Evolutionary conservation across 2,329 filamentous ascomycete genomes (phyloP).

Genomic region (Botrytis squamosa): DNA sequence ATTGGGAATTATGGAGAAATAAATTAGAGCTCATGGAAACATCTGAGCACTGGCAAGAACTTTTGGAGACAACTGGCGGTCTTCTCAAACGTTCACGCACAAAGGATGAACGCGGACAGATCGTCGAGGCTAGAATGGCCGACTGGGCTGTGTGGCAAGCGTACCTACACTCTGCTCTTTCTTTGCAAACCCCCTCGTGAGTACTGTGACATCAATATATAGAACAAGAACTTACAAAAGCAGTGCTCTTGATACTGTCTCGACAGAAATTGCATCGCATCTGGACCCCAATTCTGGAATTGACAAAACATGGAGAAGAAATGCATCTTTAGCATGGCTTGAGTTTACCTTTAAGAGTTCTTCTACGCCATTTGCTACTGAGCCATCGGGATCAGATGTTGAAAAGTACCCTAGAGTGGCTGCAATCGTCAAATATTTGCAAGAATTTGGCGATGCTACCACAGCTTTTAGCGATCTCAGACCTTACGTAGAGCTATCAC

Average conservation of each 20-base stretch:
- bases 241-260: slow-evolving; percentile 22
- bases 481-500: slow-evolving; percentile 31
- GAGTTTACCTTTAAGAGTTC: slow-evolving; percentile 30
- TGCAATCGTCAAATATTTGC: slow-evolving; percentile 34
- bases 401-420: slow-evolving; percentile 22
- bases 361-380: slow-evolving; percentile 15
- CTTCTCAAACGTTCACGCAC: slow-evolving; percentile 37
- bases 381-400: slow-evolving; percentile 4
- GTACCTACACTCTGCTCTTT: slow-evolving; percentile 34
- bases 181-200: slow-evolving; percentile 32
- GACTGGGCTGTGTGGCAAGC: slow-evolving; percentile 40
- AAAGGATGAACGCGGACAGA: slow-evolving; percentile 32
- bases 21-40: slow-evolving; percentile 34
- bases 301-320: slow-evolving; percentile 40
- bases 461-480: slow-evolving; percentile 39
- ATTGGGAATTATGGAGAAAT: slow-evolving; percentile 39
- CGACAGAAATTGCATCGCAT: slow-evolving; percentile 36
- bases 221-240: slow-evolving; percentile 7
- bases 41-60: slow-evolving; percentile 34
- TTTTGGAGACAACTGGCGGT: slow-evolving; percentile 32
- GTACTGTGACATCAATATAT: slow-evolving; percentile 15
- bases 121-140: slow-evolving; percentile 35
- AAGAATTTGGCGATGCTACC: slow-evolving; percentile 35
- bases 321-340: slow-evolving; percentile 38
- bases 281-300: slow-evolving; percentile 34